Percentiles rank a stretch among this genome's conserved stretches.
phyloP scores from a whole-genome alignment of 305 asterid species.

The Fraxinus velutina region DNA sequence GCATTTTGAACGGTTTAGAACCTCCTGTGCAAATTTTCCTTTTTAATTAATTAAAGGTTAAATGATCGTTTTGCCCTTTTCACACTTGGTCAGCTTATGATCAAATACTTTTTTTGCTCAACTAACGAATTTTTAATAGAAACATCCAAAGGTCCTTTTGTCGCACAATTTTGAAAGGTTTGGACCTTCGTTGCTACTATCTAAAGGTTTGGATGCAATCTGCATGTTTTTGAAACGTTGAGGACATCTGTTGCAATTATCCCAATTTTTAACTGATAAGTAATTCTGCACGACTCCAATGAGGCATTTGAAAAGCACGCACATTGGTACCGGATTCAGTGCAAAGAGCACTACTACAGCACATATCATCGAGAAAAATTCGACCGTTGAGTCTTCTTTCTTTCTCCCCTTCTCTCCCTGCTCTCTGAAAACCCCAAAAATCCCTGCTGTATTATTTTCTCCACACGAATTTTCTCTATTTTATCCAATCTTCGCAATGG shows the following conservation, averaged over 20 bases:
- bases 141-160: background rate
- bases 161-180: background rate
- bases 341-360: background rate
- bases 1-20: background rate
- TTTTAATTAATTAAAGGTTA: background rate
- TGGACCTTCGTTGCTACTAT: background rate
- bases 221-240: background rate
- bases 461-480: background rate
- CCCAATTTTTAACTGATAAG: background rate
- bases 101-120: background rate
- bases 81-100: background rate
- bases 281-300: background rate
- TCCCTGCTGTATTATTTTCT: constrained; percentile 13
- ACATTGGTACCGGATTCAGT: background rate
- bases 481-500: constrained; percentile 41
- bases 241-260: background rate
- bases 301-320: background rate
- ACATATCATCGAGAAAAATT: background rate
- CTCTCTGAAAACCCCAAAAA: constrained; percentile 17
- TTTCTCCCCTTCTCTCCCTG: background rate
- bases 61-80: background rate
- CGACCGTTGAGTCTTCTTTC: constrained; percentile 46
- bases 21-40: background rate
- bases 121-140: background rate
- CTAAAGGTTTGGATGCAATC: background rate